Evolutionary conservation across 2,329 filamentous ascomycete genomes (phyloP).

Genomic region (Dendrostoma leiphaemia): DNA sequence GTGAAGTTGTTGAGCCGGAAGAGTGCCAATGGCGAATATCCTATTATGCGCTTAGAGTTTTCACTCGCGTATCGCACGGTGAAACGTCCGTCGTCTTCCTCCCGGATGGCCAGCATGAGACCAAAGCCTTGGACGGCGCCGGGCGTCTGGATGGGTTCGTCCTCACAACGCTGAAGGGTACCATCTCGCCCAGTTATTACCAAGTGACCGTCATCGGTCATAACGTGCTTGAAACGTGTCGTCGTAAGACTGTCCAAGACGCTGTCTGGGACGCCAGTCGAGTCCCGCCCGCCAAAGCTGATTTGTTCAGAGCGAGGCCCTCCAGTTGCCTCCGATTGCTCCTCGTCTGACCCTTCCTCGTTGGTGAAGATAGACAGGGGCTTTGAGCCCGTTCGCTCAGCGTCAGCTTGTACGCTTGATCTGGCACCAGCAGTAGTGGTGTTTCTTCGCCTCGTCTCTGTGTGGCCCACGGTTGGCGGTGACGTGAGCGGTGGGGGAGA

Average conservation of each 20-base stretch:
- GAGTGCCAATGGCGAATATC: slow-evolving; percentile 72
- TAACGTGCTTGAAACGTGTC: slow-evolving; percentile 73
- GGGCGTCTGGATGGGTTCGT: slow-evolving; percentile 86
- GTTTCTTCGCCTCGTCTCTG: slow-evolving; percentile 31
- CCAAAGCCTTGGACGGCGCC: slow-evolving; percentile 82
- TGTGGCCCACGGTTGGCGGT: slow-evolving; percentile 16
- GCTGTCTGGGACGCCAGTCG: not conserved
- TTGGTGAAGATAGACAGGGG: slow-evolving; percentile 30
- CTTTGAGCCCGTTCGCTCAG: slow-evolving; percentile 34
- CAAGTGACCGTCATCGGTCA: slow-evolving; percentile 75
- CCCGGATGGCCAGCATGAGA: slow-evolving; percentile 69
- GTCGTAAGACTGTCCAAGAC: slow-evolving; percentile 50
- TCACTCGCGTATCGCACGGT: slow-evolving; percentile 75
- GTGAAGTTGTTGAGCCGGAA: slow-evolving; percentile 74
- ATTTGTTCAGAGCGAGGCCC: not conserved
- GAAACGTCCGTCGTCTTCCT: slow-evolving; percentile 66
- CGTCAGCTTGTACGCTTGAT: slow-evolving; percentile 45
- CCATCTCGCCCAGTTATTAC: slow-evolving; percentile 78
- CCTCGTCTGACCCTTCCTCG: slow-evolving; percentile 26
- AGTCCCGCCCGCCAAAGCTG: slow-evolving; percentile 9
- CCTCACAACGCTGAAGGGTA: slow-evolving; percentile 76
- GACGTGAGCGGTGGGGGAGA: slow-evolving; percentile 11
- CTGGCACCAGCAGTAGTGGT: slow-evolving; percentile 36
- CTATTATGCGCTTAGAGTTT: slow-evolving; percentile 73
- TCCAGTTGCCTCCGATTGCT: slow-evolving; percentile 24